Percentiles rank a stretch among this genome's conserved stretches.
phyloP scores from a whole-genome alignment of 1,139 yeast species.

The Taphrina populina region DNA sequence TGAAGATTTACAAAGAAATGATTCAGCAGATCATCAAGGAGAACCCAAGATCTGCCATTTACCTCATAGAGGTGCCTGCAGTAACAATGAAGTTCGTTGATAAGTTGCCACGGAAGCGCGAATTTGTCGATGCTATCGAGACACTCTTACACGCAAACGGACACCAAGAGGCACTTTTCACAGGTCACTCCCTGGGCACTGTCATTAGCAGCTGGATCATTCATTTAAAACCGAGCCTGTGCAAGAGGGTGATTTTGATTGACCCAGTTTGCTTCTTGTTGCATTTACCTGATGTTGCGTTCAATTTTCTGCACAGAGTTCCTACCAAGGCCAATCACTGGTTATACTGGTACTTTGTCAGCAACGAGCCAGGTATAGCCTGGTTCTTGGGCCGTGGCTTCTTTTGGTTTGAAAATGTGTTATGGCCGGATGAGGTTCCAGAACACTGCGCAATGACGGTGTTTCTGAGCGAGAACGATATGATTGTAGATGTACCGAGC shows the following conservation, averaged over 20 bases:
- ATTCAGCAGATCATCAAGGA: slow-evolving; percentile 5
- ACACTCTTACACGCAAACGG: slow-evolving; percentile 6
- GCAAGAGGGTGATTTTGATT: slow-evolving; percentile 25
- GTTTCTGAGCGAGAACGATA: slow-evolving; percentile 33
- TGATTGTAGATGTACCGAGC: slow-evolving; percentile 30
- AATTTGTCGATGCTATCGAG: slow-evolving; percentile 22
- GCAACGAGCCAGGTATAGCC: slow-evolving; percentile 33
- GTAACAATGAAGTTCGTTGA: slow-evolving; percentile 31
- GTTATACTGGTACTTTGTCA: slow-evolving; percentile 32
- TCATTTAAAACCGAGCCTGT: slow-evolving; percentile 17
- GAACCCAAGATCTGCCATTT: slow-evolving; percentile 26
- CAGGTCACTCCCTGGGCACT: slow-evolving; percentile 32
- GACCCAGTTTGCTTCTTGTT: slow-evolving; percentile 32
- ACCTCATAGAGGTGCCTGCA: slow-evolving; percentile 30
- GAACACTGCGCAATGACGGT: slow-evolving; percentile 17
- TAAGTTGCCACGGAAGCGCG: slow-evolving; percentile 23
- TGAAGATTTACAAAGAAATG: slow-evolving; percentile 28
- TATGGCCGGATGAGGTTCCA: slow-evolving; percentile 30
- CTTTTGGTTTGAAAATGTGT: slow-evolving; percentile 33
- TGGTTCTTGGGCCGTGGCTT: slow-evolving; percentile 34
- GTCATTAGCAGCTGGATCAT: slow-evolving; percentile 31
- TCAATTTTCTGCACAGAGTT: slow-evolving; percentile 32
- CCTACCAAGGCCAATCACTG: slow-evolving; percentile 34
- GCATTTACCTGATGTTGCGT: slow-evolving; percentile 34
- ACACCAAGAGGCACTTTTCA: slow-evolving; percentile 21